Conservation (phyloP, 2,329 filamentous ascomycete genomes). For the Cryphonectria naterciae region DNA sequence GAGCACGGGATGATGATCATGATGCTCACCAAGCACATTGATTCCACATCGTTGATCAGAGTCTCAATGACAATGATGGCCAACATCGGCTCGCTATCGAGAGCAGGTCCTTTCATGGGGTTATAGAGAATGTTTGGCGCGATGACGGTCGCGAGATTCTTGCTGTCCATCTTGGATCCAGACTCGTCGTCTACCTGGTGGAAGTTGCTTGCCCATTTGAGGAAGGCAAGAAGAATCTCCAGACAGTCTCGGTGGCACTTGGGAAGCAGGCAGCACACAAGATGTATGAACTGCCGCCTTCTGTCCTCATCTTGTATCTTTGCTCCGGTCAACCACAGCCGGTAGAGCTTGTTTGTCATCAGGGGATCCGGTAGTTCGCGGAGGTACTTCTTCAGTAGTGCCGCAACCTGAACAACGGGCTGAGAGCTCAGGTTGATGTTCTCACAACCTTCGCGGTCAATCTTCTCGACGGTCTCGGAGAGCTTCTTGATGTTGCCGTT, state of each 20-base stretch:
- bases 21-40: conserved; percentile 87
- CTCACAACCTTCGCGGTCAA: conserved; percentile 85
- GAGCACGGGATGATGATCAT: background rate
- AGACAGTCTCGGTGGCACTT: conserved; percentile 92
- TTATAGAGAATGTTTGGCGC: conserved; percentile 92
- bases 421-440: conserved; percentile 85
- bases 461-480: conserved; percentile 80
- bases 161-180: conserved; percentile 98
- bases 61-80: conserved; percentile 92
- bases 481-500: conserved; percentile 97
- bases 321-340: conserved; percentile 85
- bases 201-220: conserved; percentile 97
- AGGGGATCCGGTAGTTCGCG: conserved; percentile 93
- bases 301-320: conserved; percentile 83
- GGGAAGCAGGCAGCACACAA: conserved; percentile 89
- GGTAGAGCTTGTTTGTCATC: conserved; percentile 92
- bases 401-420: conserved; percentile 90
- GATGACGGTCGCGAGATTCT: conserved; percentile 96
- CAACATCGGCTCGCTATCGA: conserved; percentile 87
- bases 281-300: conserved; percentile 82
- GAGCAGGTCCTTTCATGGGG: conserved; percentile 63
- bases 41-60: conserved; percentile 90
- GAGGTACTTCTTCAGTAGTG: conserved; percentile 92
- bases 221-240: conserved; percentile 92
- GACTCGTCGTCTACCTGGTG: conserved; percentile 96